Conservation (phyloP, 2,329 filamentous ascomycete genomes). For the Colletotrichum viniferum region DNA sequence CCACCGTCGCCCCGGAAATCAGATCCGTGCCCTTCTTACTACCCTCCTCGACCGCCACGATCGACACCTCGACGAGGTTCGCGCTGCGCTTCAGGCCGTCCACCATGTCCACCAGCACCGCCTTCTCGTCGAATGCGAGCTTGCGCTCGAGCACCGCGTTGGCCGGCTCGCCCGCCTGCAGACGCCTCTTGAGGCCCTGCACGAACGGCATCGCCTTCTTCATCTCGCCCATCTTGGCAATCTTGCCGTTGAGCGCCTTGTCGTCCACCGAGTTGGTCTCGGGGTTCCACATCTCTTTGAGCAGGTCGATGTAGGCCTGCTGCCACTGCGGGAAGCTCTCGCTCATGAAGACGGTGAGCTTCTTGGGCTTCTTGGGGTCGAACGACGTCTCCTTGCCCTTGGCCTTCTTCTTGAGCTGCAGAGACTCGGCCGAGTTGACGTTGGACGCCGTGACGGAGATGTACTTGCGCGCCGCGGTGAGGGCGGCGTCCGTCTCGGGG, state of each 20-base stretch:
- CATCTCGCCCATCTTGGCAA: slow-evolving; percentile 85
- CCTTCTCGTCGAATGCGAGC: slow-evolving; percentile 84
- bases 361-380: slow-evolving; percentile 91
- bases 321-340: slow-evolving; percentile 89
- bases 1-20: slow-evolving; percentile 58
- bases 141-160: slow-evolving; percentile 80
- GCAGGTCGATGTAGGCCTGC: slow-evolving; percentile 82
- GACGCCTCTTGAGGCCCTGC: slow-evolving; percentile 81
- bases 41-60: slow-evolving; percentile 74
- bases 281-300: slow-evolving; percentile 72
- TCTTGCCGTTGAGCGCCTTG: slow-evolving; percentile 77
- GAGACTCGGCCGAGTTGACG: slow-evolving; percentile 85
- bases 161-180: slow-evolving; percentile 72
- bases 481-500: slow-evolving; percentile 64
- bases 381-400: slow-evolving; percentile 89
- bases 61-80: slow-evolving; percentile 71
- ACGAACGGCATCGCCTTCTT: slow-evolving; percentile 99
- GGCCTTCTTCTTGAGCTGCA: slow-evolving; percentile 84
- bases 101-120: slow-evolving; percentile 78
- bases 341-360: slow-evolving; percentile 84
- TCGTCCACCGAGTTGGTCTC: slow-evolving; percentile 70
- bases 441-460: slow-evolving; percentile 76
- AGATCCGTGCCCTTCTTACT: slow-evolving; percentile 67
- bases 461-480: slow-evolving; percentile 84
- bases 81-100: slow-evolving; percentile 77